Conservation (phyloP, 805 yeast genomes). For the Candida railenensis region DNA sequence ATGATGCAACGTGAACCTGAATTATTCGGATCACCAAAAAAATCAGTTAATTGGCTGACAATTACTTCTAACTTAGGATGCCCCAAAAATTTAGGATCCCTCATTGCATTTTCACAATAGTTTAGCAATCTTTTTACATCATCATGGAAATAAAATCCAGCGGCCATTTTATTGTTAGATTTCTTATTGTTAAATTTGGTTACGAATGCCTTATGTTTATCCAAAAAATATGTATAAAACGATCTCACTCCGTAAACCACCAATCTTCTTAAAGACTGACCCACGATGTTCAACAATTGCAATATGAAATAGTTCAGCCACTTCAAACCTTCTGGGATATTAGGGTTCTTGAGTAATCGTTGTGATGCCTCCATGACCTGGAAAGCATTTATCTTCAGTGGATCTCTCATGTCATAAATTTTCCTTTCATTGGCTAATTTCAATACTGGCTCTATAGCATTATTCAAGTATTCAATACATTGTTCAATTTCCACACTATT, state of each 20-base stretch:
- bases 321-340: slow-evolving; percentile 64
- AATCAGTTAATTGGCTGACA: slow-evolving; percentile 54
- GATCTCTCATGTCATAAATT: slow-evolving; percentile 64
- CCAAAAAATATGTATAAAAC: slow-evolving; percentile 65
- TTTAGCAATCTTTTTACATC: slow-evolving; percentile 44
- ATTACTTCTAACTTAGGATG: slow-evolving; percentile 74
- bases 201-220: slow-evolving; percentile 56
- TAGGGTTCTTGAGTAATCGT: slow-evolving; percentile 50
- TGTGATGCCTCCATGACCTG: slow-evolving; percentile 69
- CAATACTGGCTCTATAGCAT: slow-evolving; percentile 66
- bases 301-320: slow-evolving; percentile 69
- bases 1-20: slow-evolving; percentile 68
- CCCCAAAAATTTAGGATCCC: slow-evolving; percentile 41
- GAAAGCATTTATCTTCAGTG: slow-evolving; percentile 67
- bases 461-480: slow-evolving; percentile 53
- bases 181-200: slow-evolving; percentile 57
- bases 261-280: slow-evolving; percentile 66
- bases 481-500: slow-evolving; percentile 54
- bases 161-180: slow-evolving; percentile 61
- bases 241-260: slow-evolving; percentile 81
- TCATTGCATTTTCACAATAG: slow-evolving; percentile 44
- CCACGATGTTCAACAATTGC: slow-evolving; percentile 65
- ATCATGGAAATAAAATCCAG: slow-evolving; percentile 57
- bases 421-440: slow-evolving; percentile 62
- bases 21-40: slow-evolving; percentile 44